phyloP scores from a whole-genome alignment of 2,329 filamentous ascomycete genomes.

The Tolypocladium ovalisporum region DNA sequence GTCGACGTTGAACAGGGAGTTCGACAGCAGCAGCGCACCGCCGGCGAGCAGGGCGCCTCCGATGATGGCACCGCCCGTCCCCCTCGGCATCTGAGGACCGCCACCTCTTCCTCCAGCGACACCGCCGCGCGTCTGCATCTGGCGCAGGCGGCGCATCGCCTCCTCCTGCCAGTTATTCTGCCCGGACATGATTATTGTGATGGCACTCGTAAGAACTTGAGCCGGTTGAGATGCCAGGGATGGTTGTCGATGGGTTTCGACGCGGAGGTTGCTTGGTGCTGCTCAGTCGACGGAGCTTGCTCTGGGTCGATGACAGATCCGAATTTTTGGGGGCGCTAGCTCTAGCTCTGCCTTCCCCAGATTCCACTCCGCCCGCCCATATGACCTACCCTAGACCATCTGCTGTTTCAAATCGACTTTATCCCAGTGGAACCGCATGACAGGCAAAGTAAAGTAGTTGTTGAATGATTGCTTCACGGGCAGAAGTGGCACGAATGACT shows the following conservation, averaged over 20 bases:
- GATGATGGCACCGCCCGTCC: conserved; percentile 26
- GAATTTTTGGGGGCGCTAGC: conserved; percentile 1
- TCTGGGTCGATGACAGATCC: conserved; percentile 1
- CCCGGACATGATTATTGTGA: conserved; percentile 16
- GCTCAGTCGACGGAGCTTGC: background rate
- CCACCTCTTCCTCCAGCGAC: conserved; percentile 31
- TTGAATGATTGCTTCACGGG: no score
- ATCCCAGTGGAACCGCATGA: background rate
- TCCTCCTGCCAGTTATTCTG: conserved; percentile 35
- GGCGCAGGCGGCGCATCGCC: conserved; percentile 38
- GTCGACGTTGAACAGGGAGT: conserved; percentile 72
- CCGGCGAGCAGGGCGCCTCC: conserved; percentile 34
- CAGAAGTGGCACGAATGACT: no score
- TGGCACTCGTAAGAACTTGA: background rate
- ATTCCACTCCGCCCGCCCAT: background rate
- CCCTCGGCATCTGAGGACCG: conserved; percentile 29
- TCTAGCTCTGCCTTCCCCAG: background rate
- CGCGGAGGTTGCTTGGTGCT: background rate
- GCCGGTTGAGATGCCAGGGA: background rate
- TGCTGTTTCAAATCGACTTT: background rate
- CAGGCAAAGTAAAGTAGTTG: no score
- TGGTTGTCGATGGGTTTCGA: background rate
- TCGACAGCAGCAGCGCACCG: conserved; percentile 41
- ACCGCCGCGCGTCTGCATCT: conserved; percentile 32
- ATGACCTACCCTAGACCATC: background rate